These are phyloP conservation scores for Sicyos baderoa DNA, from an alignment of 306 rosid genomes.

Conservation along the genomic window DNA sequence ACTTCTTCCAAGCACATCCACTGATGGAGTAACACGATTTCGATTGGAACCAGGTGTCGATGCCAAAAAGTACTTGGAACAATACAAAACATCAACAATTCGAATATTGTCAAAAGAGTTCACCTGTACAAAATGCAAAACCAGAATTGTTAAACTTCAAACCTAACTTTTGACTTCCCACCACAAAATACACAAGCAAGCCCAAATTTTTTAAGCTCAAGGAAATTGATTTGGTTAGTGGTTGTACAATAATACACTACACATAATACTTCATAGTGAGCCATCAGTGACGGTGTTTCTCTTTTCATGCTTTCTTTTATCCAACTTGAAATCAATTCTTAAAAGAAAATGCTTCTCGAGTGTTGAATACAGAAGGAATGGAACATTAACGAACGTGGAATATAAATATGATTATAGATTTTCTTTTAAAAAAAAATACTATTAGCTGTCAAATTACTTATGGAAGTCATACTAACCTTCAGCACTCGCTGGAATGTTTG, in stretches of 20 bases:
- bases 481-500: constrained; percentile 58
- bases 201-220: constrained; percentile 4
- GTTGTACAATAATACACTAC: background rate
- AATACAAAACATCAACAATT: constrained; percentile 59
- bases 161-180: background rate
- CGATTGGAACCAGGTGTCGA: constrained; percentile 30
- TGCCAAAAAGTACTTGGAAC: constrained; percentile 69
- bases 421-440: background rate
- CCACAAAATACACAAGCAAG: constrained; percentile 3
- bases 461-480: constrained; percentile 45
- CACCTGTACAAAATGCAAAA: constrained; percentile 43
- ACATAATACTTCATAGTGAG: background rate
- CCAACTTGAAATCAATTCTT: background rate
- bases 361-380: too few relatives aligned
- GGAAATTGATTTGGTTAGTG: background rate
- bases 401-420: background rate
- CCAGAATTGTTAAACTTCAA: background rate
- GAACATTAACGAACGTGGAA: background rate
- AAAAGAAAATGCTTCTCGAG: constrained; percentile 1
- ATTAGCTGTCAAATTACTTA: constrained; percentile 5
- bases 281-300: background rate
- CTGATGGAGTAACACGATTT: constrained; percentile 34
- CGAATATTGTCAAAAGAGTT: constrained; percentile 69
- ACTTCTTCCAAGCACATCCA: constrained; percentile 27
- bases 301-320: background rate